Evolutionary conservation across 2,329 filamentous ascomycete genomes (phyloP).

Genomic region (Aspergillus brunneoviolaceus): DNA sequence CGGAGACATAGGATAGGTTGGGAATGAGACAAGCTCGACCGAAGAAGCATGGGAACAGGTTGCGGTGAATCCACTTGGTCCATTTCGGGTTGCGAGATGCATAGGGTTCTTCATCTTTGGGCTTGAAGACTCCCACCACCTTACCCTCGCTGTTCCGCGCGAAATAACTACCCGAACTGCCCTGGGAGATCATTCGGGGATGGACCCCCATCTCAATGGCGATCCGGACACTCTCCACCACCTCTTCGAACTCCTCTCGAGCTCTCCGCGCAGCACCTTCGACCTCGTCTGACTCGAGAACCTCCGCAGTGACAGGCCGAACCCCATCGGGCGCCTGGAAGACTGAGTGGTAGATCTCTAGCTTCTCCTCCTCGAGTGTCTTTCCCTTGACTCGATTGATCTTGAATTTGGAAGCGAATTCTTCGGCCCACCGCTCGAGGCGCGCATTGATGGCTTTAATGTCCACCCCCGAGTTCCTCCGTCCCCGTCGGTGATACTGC

Average conservation of each 20-base stretch:
- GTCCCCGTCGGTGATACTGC: conserved; percentile 50
- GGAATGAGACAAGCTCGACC: conserved; percentile 93
- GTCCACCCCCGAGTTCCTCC: conserved; percentile 85
- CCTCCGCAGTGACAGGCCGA: conserved; percentile 73
- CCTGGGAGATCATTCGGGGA: conserved; percentile 93
- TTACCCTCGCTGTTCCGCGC: conserved; percentile 87
- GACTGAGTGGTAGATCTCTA: conserved; percentile 96
- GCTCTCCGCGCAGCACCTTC: conserved; percentile 65
- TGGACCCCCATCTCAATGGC: conserved; percentile 91
- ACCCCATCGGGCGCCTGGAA: conserved; percentile 91
- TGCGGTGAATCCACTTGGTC: conserved; percentile 99
- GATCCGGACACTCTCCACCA: conserved; percentile 83
- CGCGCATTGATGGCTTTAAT: conserved; percentile 97
- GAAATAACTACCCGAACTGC: conserved; percentile 97
- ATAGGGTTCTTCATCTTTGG: conserved; percentile 98
- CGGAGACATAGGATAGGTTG: conserved; percentile 95
- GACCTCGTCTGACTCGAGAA: conserved; percentile 60
- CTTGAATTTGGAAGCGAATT: conserved; percentile 97
- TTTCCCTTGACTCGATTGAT: conserved; percentile 73
- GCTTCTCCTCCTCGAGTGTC: conserved; percentile 73
- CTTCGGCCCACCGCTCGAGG: conserved; percentile 93
- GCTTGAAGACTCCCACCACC: conserved; percentile 97
- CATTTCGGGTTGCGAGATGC: conserved; percentile 96
- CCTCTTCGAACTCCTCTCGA: conserved; percentile 77
- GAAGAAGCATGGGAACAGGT: conserved; percentile 96